phyloP scores from a whole-genome alignment of 1,284 basidiomycete species.

The Naganishia sp. region DNA sequence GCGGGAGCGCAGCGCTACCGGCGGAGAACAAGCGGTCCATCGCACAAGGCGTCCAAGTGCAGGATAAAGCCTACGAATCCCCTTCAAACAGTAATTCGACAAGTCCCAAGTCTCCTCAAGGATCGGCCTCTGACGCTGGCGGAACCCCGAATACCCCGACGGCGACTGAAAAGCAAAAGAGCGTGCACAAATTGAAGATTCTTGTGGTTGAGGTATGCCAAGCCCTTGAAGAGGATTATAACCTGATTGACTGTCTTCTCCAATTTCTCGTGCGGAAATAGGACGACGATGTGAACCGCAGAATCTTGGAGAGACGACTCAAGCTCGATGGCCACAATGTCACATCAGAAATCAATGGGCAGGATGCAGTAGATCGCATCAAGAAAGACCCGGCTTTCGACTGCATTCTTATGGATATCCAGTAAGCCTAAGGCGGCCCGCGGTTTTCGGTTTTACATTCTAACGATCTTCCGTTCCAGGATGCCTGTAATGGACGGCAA shows the following conservation, averaged over 20 bases:
- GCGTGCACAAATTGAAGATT: conserved; percentile 58
- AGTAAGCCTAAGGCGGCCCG: conserved; percentile 61
- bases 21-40: not conserved
- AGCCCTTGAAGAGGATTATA: not conserved
- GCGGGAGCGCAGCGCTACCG: not conserved
- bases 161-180: conserved; percentile 27
- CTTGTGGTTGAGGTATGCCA: conserved; percentile 68
- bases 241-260: not conserved
- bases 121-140: conserved; percentile 19
- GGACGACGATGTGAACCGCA: conserved; percentile 77
- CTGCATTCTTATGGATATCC: conserved; percentile 79
- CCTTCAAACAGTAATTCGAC: not conserved
- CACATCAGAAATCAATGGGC: conserved; percentile 70
- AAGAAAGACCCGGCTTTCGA: conserved; percentile 67
- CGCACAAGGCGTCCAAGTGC: conserved; percentile 3
- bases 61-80: conserved; percentile 21
- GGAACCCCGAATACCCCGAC: conserved; percentile 29
- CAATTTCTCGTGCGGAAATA: conserved; percentile 40
- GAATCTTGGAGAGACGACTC: conserved; percentile 70
- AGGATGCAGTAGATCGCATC: conserved; percentile 70
- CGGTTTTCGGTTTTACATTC: conserved; percentile 21
- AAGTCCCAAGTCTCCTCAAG: not conserved
- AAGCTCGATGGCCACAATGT: conserved; percentile 68
- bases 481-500: conserved; percentile 83
- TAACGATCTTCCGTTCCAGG: conserved; percentile 50